Evolutionary conservation across 1,139 yeast genomes (phyloP).

Genomic region (Lodderomyces margitis): DNA sequence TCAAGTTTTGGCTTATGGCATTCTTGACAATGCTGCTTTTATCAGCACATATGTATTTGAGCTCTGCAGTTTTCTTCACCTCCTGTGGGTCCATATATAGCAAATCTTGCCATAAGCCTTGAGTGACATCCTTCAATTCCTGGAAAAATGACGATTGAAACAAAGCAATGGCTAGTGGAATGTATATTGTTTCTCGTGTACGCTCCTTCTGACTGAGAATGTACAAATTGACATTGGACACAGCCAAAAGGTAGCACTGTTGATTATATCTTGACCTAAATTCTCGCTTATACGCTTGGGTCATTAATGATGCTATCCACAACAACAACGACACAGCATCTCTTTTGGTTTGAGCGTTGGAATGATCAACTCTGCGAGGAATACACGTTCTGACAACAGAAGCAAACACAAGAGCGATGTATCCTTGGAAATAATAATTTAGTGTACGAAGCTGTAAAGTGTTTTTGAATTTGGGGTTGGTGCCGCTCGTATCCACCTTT

Average conservation of each 20-base stretch:
- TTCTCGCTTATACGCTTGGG: not conserved
- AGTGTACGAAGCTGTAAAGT: slow-evolving; percentile 54
- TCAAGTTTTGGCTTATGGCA: slow-evolving; percentile 40
- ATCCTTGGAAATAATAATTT: slow-evolving; percentile 49
- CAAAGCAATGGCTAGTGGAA: slow-evolving; percentile 47
- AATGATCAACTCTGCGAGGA: slow-evolving; percentile 45
- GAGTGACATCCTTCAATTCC: slow-evolving; percentile 22
- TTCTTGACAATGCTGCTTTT: slow-evolving; percentile 39
- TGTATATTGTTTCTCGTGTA: slow-evolving; percentile 32
- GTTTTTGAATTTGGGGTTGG: slow-evolving; percentile 60
- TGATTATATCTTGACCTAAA: slow-evolving; percentile 10
- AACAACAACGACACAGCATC: slow-evolving; percentile 41
- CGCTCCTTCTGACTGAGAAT: slow-evolving; percentile 30
- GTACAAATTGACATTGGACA: slow-evolving; percentile 29
- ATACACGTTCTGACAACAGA: slow-evolving; percentile 41
- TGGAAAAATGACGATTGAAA: slow-evolving; percentile 47
- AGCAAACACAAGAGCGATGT: slow-evolving; percentile 41
- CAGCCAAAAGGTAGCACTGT: slow-evolving; percentile 28
- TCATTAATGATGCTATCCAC: not conserved
- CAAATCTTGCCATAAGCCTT: slow-evolving; percentile 22
- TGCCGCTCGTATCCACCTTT: slow-evolving; percentile 36
- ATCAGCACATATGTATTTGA: slow-evolving; percentile 36
- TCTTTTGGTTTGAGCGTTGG: slow-evolving; percentile 32
- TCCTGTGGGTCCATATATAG: slow-evolving; percentile 19
- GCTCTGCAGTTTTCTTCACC: slow-evolving; percentile 28